Conservation (phyloP, 768 basidiomycete species). For the Neoboletus subvelutipes region DNA sequence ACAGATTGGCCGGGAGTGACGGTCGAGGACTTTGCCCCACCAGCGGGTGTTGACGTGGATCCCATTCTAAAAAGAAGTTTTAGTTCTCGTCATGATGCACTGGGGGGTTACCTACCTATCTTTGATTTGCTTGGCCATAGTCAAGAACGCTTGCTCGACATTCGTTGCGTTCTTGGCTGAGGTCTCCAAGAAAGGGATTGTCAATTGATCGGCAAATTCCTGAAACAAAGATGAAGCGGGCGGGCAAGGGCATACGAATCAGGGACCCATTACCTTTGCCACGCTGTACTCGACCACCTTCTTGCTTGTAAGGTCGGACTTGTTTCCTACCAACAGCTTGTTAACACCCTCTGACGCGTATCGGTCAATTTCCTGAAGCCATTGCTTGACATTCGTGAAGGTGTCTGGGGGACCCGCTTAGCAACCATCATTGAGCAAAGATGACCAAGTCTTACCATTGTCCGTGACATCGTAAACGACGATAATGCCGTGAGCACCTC, state of each 20-base stretch:
- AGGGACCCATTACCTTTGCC: slow-evolving; percentile 61
- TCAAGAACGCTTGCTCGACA: slow-evolving; percentile 99
- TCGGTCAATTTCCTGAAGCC: slow-evolving; percentile 90
- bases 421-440: slow-evolving; percentile 1
- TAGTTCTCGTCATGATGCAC: background rate
- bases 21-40: slow-evolving; percentile 77
- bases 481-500: slow-evolving; percentile 97
- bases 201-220: slow-evolving; percentile 95
- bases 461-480: slow-evolving; percentile 99
- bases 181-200: slow-evolving; percentile 95
- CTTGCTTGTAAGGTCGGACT: slow-evolving; percentile 97
- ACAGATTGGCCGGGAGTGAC: slow-evolving; percentile 85
- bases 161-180: slow-evolving; percentile 99
- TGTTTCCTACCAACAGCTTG: slow-evolving; percentile 98
- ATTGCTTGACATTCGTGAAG: slow-evolving; percentile 93
- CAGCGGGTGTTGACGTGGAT: slow-evolving; percentile 70
- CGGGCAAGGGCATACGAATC: background rate
- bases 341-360: slow-evolving; percentile 99
- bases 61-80: slow-evolving; percentile 62
- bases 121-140: slow-evolving; percentile 96
- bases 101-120: slow-evolving; percentile 57
- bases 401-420: slow-evolving; percentile 59
- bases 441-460: slow-evolving; percentile 53
- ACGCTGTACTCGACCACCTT: slow-evolving; percentile 90
- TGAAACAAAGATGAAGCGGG: slow-evolving; percentile 31